phyloP scores from a whole-genome alignment of 768 basidiomycete species.

The Podaxis sp. region DNA sequence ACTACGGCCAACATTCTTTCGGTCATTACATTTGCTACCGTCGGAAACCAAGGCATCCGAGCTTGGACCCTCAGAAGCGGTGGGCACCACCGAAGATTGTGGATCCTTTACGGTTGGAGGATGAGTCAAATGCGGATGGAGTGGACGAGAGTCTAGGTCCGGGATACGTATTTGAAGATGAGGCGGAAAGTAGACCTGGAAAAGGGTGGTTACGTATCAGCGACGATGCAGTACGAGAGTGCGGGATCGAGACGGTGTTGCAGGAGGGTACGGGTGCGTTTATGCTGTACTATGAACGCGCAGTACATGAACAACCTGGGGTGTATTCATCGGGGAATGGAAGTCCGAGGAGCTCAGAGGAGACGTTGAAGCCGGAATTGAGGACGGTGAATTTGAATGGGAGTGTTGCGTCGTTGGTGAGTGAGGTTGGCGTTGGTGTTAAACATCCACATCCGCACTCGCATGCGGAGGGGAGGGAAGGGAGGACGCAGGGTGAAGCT shows the following conservation, averaged over 20 bases:
- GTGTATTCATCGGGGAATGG: conserved; percentile 21
- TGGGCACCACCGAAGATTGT: conserved; percentile 34
- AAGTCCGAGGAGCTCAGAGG: conserved; percentile 47
- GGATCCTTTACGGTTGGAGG: conserved; percentile 26
- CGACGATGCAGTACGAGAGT: conserved; percentile 79
- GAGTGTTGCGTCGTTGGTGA: conserved; percentile 46
- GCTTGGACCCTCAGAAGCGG: conserved; percentile 34
- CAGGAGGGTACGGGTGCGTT: conserved; percentile 76
- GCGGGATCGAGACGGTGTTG: conserved; percentile 71
- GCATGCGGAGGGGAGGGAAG: conserved; percentile 17
- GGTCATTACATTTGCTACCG: conserved; percentile 95
- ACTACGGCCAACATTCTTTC: conserved; percentile 89
- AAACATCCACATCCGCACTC: conserved; percentile 16
- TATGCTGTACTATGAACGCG: conserved; percentile 93
- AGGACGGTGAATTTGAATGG: conserved; percentile 43
- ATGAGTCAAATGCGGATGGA: conserved; percentile 23
- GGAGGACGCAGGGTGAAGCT: conserved; percentile 14
- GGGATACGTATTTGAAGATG: conserved; percentile 21
- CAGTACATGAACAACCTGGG: conserved; percentile 28
- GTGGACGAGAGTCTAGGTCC: conserved; percentile 15
- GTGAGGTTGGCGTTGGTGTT: conserved; percentile 41
- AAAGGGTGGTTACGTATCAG: conserved; percentile 86
- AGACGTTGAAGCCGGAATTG: conserved; percentile 59
- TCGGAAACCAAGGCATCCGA: conserved; percentile 63
- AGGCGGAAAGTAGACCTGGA: conserved; percentile 39